Evolutionary conservation across 225 moss, liverwort and hornwort species (phyloP), one percentile per base, ranked within the genome.

Genomic region (Polytrichum commune): DNA sequence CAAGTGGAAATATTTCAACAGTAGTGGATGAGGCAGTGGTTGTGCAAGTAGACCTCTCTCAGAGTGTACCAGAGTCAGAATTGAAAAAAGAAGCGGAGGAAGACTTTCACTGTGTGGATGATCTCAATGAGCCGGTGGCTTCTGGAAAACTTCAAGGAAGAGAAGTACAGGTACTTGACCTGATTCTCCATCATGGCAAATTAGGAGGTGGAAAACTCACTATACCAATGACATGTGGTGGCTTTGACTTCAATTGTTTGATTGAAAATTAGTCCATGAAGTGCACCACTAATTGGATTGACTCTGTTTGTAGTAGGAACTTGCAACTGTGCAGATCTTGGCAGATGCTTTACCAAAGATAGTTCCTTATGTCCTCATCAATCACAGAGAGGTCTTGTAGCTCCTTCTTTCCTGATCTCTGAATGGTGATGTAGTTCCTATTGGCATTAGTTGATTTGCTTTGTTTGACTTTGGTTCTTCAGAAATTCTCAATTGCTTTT

Each of bases 331-430:
- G 62, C 90, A 85, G 80, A 89, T 98, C 71, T 86, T 98, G 68
- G 94, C 95, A 68, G 95, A 93, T 69, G 82, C 95, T 69, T 81
- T 98, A 77, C 97, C 97, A 53, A 93, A 91, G 79, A 98, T 98
- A 69, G 93, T 95, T 55, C 97, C 97, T 2, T 98, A 98, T 69
- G 97, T 95, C 65, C 89, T 98, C 55, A 98, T 98, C 78, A 98
- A 98, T 72, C 95, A 98, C 74, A 86, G 97, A 70, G 95, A 98
- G 92, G 92, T 92, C 69, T 32, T 72, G 27, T 55, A 26, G 28
- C 54, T 32, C 56, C 33, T 66, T 72, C 53, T 73, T 54, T 81
- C n/a, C 53, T 24, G 24, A 6, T 58, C 22, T 24, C 58, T 23
- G 19, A 46, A 19, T 72, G 63, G 56, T 24, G 9, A 29, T 9